Conservation (phyloP, 148 eudicot species). For the Fagopyrum homotropicum region DNA sequence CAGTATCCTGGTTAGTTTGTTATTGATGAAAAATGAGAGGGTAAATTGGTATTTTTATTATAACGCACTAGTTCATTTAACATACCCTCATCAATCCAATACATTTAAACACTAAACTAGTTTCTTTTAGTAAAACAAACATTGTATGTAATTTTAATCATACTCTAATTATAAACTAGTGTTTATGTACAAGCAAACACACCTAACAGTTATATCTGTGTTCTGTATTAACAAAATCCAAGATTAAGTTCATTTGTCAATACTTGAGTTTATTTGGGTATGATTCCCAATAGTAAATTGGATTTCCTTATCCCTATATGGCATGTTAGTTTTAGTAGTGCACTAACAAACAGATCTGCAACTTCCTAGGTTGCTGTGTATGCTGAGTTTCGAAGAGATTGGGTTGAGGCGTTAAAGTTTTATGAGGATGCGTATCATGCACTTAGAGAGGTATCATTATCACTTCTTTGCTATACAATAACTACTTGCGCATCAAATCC, state of each 20-base stretch:
- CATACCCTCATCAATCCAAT: too few relatives aligned
- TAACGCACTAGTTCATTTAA: too few relatives aligned
- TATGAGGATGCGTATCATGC: constrained; percentile 93
- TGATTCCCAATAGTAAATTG: background rate
- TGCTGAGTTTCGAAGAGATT: constrained; percentile 96
- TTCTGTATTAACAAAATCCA: background rate
- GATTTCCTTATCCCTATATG: background rate
- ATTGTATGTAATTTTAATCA: too few relatives aligned
- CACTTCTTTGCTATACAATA: constrained; percentile 6
- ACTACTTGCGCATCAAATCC: background rate
- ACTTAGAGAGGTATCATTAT: constrained; percentile 62
- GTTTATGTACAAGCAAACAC: too few relatives aligned
- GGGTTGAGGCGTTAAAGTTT: constrained; percentile 89
- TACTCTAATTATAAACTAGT: too few relatives aligned
- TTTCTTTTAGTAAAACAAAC: too few relatives aligned
- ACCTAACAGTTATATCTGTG: background rate
- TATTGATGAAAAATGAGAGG: too few relatives aligned
- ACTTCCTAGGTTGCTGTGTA: constrained; percentile 90
- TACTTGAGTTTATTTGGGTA: background rate
- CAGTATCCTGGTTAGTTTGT: too few relatives aligned
- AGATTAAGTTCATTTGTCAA: background rate
- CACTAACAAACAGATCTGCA: constrained; percentile 9
- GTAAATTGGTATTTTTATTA: too few relatives aligned
- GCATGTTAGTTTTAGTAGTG: background rate
- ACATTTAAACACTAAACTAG: too few relatives aligned